Conservation (phyloP, 139 green algal genomes). For the Chlamydomonas sphaeroides region DNA sequence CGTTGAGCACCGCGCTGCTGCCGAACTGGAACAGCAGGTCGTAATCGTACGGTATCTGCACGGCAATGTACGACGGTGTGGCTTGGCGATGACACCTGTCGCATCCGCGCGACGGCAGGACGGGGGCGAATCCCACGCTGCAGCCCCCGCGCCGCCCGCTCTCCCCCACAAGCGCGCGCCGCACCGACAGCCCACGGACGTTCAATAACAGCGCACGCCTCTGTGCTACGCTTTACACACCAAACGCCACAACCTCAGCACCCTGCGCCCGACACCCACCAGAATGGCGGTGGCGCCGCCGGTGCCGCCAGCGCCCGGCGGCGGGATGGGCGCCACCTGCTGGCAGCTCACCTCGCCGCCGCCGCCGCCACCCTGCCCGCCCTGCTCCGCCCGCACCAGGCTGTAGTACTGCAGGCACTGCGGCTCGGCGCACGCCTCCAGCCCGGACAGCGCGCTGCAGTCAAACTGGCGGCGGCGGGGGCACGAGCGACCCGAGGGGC, state of each 20-base stretch:
- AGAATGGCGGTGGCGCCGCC: background rate
- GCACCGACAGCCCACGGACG: too few species aligned
- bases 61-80: too few species aligned
- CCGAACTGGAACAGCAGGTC: conserved; percentile 40
- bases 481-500: too few species aligned
- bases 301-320: background rate
- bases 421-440: conserved; percentile 33
- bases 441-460: conserved; percentile 11
- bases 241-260: background rate
- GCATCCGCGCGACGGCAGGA: background rate
- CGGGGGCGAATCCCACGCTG: too few species aligned
- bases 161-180: too few species aligned
- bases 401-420: conserved; percentile 16
- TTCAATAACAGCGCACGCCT: too few species aligned
- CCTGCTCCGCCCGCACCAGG: background rate
- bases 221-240: too few species aligned
- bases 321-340: conserved; percentile 1
- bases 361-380: too few species aligned
- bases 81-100: too few species aligned
- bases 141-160: background rate
- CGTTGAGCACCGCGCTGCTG: conserved; percentile 1
- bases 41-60: conserved; percentile 13
- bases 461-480: conserved; percentile 2
- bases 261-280: background rate
- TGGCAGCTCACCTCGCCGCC: conserved; percentile 1